Evolutionary conservation across 2,329 filamentous ascomycete species (phyloP).

Genomic region (Colletotrichum horii): DNA sequence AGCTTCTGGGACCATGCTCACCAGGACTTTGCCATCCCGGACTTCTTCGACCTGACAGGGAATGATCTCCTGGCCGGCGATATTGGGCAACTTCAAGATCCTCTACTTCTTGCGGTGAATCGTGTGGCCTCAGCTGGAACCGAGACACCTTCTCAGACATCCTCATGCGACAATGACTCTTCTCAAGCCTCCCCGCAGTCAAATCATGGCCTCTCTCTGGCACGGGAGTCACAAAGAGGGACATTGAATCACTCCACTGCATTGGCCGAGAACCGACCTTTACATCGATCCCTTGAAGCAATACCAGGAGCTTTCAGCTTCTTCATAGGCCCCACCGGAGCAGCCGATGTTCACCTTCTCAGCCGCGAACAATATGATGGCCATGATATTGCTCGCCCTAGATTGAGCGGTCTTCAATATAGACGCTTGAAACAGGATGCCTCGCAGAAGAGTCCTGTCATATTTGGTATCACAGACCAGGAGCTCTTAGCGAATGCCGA

Average conservation of each 20-base stretch:
- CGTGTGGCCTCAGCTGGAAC: not conserved
- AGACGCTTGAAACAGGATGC: not conserved
- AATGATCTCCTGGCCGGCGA: not conserved
- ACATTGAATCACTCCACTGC: not conserved
- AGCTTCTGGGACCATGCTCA: not conserved
- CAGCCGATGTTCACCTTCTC: not conserved
- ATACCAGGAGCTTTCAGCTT: not conserved
- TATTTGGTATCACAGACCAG: not conserved
- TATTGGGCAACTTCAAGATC: not conserved
- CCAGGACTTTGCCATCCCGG: not conserved
- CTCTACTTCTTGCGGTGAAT: not conserved
- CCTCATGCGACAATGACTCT: not conserved
- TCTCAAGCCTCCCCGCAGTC: not conserved
- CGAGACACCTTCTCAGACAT: not conserved
- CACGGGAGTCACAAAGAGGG: not conserved
- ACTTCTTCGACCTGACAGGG: not conserved
- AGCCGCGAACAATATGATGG: not conserved
- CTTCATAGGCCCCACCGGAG: not conserved
- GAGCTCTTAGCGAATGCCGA: not conserved
- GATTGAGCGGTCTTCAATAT: not conserved
- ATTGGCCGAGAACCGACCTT: not conserved
- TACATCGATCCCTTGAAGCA: not conserved
- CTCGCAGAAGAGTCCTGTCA: not conserved
- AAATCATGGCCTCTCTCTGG: too few relatives aligned
- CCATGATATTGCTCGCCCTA: not conserved